phyloP scores from a whole-genome alignment of 306 rosid genomes.

The Gastrolobium villosum region DNA sequence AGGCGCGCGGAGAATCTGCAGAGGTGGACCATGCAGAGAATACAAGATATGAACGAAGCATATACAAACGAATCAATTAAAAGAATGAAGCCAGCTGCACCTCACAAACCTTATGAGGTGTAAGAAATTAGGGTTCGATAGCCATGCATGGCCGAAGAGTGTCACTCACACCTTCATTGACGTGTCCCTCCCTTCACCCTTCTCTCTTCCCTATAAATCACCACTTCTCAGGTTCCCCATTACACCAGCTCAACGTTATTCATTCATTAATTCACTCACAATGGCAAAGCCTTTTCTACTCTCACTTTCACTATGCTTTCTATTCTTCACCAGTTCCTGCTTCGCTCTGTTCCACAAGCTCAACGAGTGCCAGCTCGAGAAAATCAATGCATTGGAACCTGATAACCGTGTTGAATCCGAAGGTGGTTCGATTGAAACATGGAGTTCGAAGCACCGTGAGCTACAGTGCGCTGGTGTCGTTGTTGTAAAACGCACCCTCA shows the following conservation, averaged over 20 bases:
- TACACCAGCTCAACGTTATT: conserved; percentile 2
- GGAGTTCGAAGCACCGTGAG: conserved; percentile 46
- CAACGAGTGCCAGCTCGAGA: conserved; percentile 43
- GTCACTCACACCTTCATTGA: conserved; percentile 39
- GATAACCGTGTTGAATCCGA: conserved; percentile 45
- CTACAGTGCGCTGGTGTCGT: conserved; percentile 48
- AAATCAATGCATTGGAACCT: conserved; percentile 44
- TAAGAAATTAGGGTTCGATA: conserved; percentile 24
- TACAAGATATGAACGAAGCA: background rate
- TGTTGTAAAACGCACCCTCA: conserved; percentile 39
- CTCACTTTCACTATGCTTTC: background rate
- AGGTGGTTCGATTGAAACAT: conserved; percentile 50
- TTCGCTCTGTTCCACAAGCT: conserved; percentile 32
- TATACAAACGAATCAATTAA: background rate
- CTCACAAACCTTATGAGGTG: conserved; percentile 50
- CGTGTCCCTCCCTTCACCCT: conserved; percentile 46
- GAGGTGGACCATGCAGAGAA: no score
- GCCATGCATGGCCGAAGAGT: conserved; percentile 64
- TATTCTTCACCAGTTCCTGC: conserved; percentile 43
- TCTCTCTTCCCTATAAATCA: conserved; percentile 36
- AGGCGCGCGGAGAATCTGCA: no score
- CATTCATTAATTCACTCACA: background rate
- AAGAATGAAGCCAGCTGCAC: conserved; percentile 25
- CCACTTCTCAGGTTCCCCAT: background rate
- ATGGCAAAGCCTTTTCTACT: conserved; percentile 48